These are phyloP conservation scores for Rhizopus stolonifer DNA, from an alignment of 371 early-diverging fungal genomes.

Conservation along the genomic window DNA sequence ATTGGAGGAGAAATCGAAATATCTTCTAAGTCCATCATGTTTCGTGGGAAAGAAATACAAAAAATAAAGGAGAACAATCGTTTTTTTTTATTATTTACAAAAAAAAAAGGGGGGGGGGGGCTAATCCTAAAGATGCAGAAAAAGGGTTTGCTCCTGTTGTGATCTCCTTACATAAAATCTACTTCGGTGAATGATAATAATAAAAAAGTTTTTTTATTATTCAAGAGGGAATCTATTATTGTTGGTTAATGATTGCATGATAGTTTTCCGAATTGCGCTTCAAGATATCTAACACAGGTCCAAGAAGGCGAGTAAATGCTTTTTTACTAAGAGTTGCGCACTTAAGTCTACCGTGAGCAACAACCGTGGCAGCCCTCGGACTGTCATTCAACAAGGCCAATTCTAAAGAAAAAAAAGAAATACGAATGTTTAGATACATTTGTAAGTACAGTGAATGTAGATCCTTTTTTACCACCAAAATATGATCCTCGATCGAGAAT, in stretches of 20 bases:
- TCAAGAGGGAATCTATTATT: conserved; percentile 4
- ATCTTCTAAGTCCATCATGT: background rate
- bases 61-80: conserved; percentile 1
- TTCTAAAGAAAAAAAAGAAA: conserved; percentile 49
- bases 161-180: background rate
- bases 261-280: conserved; percentile 86
- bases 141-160: background rate
- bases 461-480: conserved; percentile 80
- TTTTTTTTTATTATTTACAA: background rate
- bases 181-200: background rate
- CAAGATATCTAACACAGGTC: conserved; percentile 89
- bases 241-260: conserved; percentile 33
- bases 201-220: too few relatives aligned
- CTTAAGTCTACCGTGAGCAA: conserved; percentile 83
- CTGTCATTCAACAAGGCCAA: conserved; percentile 87
- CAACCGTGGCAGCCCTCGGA: conserved; percentile 88
- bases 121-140: background rate
- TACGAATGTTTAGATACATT: too few relatives aligned
- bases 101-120: conserved; percentile 4
- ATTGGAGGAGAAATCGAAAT: conserved; percentile 33
- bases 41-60: background rate
- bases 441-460: too few relatives aligned
- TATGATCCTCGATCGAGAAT: conserved; percentile 85
- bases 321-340: conserved; percentile 88
- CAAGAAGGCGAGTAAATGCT: conserved; percentile 89